Base-by-base conservation (phyloP, 495 filamentous ascomycete genomes). In the Copromyces sp. region DNA sequence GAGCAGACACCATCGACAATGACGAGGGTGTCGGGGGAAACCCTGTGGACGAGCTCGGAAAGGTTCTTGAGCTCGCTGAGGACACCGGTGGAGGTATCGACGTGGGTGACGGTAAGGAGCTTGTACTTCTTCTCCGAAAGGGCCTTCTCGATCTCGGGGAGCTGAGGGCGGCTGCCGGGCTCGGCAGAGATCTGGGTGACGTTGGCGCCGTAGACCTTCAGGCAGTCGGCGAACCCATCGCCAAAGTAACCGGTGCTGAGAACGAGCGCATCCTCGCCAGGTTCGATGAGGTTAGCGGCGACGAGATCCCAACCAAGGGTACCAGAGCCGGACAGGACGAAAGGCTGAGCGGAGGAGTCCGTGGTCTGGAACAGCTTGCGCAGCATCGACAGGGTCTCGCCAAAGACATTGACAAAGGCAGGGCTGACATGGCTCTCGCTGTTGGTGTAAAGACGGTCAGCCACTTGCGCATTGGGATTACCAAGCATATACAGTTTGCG, bases 221-320 rank as follows among this genome's bases (percentile, higher is more conserved):
- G 87, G 82, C 95, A 98, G 81, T 94, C 89, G 71, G 92, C 92
- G 79, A 99, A 98, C 39, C 92, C 94, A 81, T 99, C 94, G 75
- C 92, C 94, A 81, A 99, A 99, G 89, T 99, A 99, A 71, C 95
- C 95, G 47, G 93, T 94, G 81, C 97, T 92, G 17, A 99, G 89
- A 71, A 99, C 95, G 32, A 99, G 87, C 12, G 91, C 95, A 68
- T 97, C 89, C 80, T 98, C 95, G 71, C 91, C 94, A 45, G 87
- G 86, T 83, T 99, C 95, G 65, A 91, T 85, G 73, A 99, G 82
- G 84, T 98, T 99, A 72, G 94, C 90, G 29, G 94, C 92, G 37
- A 99, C 94, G 68, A 97, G 82, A 80, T 99, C 95, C 95, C 95
- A 99, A 65, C 95, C 95, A 8, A 99, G 85, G 24, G 95, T 99